These are phyloP conservation scores for Chamaenerion angustifolium DNA, from an alignment of 345 rosid species.

Conservation along the genomic window DNA sequence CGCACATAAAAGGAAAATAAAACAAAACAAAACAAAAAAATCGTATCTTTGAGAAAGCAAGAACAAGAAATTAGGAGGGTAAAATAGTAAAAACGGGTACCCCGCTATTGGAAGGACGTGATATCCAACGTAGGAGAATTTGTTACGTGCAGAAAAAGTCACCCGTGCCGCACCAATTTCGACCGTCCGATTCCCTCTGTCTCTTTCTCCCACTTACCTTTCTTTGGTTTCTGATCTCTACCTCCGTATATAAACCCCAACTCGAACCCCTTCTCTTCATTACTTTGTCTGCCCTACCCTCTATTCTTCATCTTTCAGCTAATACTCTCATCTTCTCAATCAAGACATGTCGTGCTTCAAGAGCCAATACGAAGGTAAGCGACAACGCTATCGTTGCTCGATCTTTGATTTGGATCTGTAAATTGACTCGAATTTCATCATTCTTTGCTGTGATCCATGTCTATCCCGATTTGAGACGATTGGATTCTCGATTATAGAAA, in stretches of 20 bases:
- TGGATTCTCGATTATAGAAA: no score
- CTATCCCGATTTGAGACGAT: no score
- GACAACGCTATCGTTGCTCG: neutral
- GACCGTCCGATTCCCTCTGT: neutral
- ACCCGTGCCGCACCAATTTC: neutral
- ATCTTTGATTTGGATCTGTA: neutral
- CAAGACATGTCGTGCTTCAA: conserved; percentile 10
- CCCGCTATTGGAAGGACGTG: neutral
- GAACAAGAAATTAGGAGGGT: neutral
- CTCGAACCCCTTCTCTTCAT: neutral
- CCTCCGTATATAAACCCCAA: conserved; percentile 5
- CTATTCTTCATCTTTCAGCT: conserved; percentile 1
- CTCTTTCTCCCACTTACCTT: conserved; percentile 1
- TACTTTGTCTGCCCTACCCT: neutral
- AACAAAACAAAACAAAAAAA: no score
- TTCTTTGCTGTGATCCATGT: neutral
- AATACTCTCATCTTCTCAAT: neutral
- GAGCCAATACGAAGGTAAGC: conserved; percentile 6
- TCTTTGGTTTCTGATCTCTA: neutral
- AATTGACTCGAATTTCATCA: neutral
- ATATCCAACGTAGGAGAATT: neutral
- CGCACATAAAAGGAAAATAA: no score
- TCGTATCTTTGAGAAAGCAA: no score
- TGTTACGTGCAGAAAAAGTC: neutral
- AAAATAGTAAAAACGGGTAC: neutral